Evolutionary conservation across 257 asterid genomes (phyloP), one percentile per base, ranked within the genome.

Genomic region (Henckelia pumila): DNA sequence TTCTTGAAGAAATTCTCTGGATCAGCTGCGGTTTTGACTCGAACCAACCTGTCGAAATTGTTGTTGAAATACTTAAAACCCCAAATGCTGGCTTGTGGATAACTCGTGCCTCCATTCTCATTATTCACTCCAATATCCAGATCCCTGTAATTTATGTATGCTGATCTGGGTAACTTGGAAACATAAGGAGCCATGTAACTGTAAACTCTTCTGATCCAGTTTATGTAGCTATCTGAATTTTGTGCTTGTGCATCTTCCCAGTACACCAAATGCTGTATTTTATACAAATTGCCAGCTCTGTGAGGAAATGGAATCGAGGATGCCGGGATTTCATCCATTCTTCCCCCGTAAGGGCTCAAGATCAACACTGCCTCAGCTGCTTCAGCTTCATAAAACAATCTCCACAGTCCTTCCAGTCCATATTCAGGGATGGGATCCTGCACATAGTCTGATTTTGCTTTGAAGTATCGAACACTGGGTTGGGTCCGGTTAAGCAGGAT

Each of bases 371-470:
- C 56, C 5, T 24, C 62, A 7, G 9, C 47, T 1, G 64, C 80
- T 49, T 71, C 84, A 0, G 66, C 59, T 35, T 80, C 78, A 14
- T 8, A 59, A 10, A 76, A 28, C 21, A 44, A n/a, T 56, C 60
- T 68, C 80, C 74, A 66, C 3, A 82, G 28, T 37, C 83, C 79
- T 33, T 66, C 70, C 0, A 79, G 24, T 52, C 76, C 87, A 2
- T 5, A 0, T 35, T 57, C 59, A 0, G 87, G 75, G n/a, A 82
- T 68, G 6, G 82, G 82, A 21, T 19, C 47, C 61, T 71, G 71
- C 59, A 76, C 82, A 7, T 73, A 82, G 61, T 82, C 80, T 0
- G 80, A 72, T 30, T 82, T 82, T 1, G 59, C 73, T 64, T 82
- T 82, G 52, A 67, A 68, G 68, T 74, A 30, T 21, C 32, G 6